These are phyloP conservation scores for Tylopilus felleus DNA, from an alignment of 768 basidiomycete genomes.

Conservation along the genomic window DNA sequence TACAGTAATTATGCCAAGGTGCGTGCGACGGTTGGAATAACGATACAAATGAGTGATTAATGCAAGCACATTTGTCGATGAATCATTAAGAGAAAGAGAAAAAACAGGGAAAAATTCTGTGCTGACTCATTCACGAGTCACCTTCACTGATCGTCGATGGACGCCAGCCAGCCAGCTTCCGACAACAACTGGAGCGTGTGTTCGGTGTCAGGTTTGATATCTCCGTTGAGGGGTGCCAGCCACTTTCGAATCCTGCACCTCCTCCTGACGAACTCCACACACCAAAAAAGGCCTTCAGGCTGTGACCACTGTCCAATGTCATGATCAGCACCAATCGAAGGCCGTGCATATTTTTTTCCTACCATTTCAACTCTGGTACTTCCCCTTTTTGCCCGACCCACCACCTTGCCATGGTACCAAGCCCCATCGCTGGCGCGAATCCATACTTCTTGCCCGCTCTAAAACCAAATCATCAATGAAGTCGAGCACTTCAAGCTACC, in stretches of 20 bases:
- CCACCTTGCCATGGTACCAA: conserved; percentile 49
- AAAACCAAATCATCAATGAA: neutral
- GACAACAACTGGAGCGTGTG: conserved; percentile 46
- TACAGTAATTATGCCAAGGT: neutral
- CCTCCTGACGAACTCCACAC: conserved; percentile 42
- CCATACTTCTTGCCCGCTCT: conserved; percentile 53
- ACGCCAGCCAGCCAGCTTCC: conserved; percentile 38
- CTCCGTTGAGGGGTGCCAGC: conserved; percentile 62
- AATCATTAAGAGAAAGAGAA: neutral
- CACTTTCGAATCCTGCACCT: conserved; percentile 47
- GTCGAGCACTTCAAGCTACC: neutral
- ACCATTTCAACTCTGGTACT: conserved; percentile 39
- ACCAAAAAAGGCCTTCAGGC: conserved; percentile 52
- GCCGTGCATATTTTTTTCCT: too few relatives aligned
- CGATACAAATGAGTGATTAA: conserved; percentile 1
- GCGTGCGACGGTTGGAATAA: too few relatives aligned
- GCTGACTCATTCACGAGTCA: neutral
- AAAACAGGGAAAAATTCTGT: too few relatives aligned
- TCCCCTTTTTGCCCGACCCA: conserved; percentile 42
- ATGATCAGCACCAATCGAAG: neutral
- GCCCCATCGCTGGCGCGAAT: conserved; percentile 45
- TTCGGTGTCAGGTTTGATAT: conserved; percentile 57
- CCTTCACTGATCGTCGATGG: too few relatives aligned
- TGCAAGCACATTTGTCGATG: neutral
- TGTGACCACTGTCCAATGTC: too few relatives aligned